phyloP scores from a whole-genome alignment of 768 basidiomycete species.

The Obba rivulosa region DNA sequence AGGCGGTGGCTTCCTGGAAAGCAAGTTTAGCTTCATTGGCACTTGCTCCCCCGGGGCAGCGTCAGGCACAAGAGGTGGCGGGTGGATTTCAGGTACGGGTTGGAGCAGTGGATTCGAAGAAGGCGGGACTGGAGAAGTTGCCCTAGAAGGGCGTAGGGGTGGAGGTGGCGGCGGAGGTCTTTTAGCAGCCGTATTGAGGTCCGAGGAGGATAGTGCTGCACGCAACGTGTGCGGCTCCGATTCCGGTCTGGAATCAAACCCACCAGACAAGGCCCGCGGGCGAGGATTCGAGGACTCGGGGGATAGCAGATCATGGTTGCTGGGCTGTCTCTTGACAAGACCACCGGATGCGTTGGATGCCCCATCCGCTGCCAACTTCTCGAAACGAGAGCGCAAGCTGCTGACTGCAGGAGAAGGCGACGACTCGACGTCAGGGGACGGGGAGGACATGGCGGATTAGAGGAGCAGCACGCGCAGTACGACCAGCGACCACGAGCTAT shows the following conservation, averaged over 20 bases:
- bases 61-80: conserved; percentile 4
- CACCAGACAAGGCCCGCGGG: conserved; percentile 28
- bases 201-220: conserved; percentile 48
- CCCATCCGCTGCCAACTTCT: conserved; percentile 49
- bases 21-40: conserved; percentile 2
- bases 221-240: conserved; percentile 32
- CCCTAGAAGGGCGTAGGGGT: conserved; percentile 32
- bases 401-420: conserved; percentile 58
- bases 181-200: conserved; percentile 35
- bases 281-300: conserved; percentile 35
- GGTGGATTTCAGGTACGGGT: conserved; percentile 35
- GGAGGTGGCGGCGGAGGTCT: conserved; percentile 59
- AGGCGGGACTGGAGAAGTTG: conserved; percentile 34
- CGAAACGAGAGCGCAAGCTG: conserved; percentile 66
- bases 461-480: conserved; percentile 1
- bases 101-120: conserved; percentile 46
- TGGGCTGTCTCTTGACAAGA: conserved; percentile 7
- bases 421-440: conserved; percentile 41
- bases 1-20: conserved; percentile 12
- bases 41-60: not conserved
- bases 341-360: conserved; percentile 17
- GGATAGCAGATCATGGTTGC: conserved; percentile 18
- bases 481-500: conserved; percentile 7
- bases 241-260: conserved; percentile 21
- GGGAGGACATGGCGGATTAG: conserved; percentile 11